A percentile compares a stretch with the other conserved stretches of the same genome.
Conservation (phyloP, 2,329 filamentous ascomycete genomes). For the Colletotrichum sp. region DNA sequence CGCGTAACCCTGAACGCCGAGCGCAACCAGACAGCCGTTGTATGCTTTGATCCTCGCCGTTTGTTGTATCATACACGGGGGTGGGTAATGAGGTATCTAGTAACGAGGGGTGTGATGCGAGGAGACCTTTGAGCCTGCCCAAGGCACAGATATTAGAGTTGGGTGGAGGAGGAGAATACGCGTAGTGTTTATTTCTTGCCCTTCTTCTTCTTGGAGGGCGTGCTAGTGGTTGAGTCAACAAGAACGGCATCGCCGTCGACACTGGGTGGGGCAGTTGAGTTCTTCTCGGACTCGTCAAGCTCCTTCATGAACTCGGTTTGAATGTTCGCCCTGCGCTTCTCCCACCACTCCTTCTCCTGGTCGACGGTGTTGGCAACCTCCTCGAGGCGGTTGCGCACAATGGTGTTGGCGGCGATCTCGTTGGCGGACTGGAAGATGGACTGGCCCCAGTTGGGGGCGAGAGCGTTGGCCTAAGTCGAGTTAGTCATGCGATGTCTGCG, state of each 20-base stretch:
- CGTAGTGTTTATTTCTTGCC: slow-evolving; percentile 58
- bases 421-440: slow-evolving; percentile 97
- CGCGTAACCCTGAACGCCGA: slow-evolving; percentile 8
- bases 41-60: slow-evolving; percentile 7
- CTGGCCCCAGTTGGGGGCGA: slow-evolving; percentile 88
- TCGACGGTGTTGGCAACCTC: slow-evolving; percentile 75
- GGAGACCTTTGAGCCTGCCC: neutral
- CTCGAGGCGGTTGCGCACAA: slow-evolving; percentile 75
- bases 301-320: slow-evolving; percentile 84
- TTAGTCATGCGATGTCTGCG: neutral
- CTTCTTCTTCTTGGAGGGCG: slow-evolving; percentile 67
- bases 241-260: slow-evolving; percentile 82
- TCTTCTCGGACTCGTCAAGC: slow-evolving; percentile 68
- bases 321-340: slow-evolving; percentile 77
- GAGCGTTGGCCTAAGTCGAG: slow-evolving; percentile 78
- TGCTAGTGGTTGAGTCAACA: slow-evolving; percentile 64
- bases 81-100: slow-evolving; percentile 15
- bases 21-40: slow-evolving; percentile 6
- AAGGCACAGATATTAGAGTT: neutral
- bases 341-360: slow-evolving; percentile 91
- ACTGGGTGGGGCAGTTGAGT: slow-evolving; percentile 49
- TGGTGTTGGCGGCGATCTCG: slow-evolving; percentile 87
- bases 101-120: neutral
- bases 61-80: neutral
- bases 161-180: neutral